Evolutionary conservation across 2,329 filamentous ascomycete genomes (phyloP), one percentile per base, ranked within the genome.

Genomic region (Aspergillus amoenus): DNA sequence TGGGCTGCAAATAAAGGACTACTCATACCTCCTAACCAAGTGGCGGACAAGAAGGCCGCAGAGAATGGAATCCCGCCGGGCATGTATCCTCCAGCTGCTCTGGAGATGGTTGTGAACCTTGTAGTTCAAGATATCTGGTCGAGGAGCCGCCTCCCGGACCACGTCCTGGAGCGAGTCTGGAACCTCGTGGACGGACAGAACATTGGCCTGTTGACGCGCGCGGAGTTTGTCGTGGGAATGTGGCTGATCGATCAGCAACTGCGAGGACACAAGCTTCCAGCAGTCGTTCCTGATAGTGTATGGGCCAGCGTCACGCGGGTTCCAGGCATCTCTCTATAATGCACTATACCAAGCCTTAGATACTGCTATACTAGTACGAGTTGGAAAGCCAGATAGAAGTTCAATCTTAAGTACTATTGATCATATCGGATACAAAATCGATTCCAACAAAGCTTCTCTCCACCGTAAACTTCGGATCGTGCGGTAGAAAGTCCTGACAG

Each of bases 191-290:
- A 74, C 59, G 66, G 68, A 13, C 69, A 72, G 56, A 62, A 64
- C 4, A 68, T 70, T 30, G 74, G 74, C 12, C 67, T 76, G 48
- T 61, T 80, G 27, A 70, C 68, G 17, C 68, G 73, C 54, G 77
- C 79, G 49, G 78, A 80, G 65, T 81, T 81, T 54, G 76, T 81
- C 48, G 78, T 81, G 41, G 79, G 79, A 22, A 73, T 80, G 68
- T 81, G 78, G 78, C 65, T 81, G 55, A 79, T 81, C 53, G 79
- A 81, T 64, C 77, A 80, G 64, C 70, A 73, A 57, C 60, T 81
- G 44, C 78, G 76, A 60, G 79, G 79, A 5, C 73, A 75, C 44
- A 81, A 80, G 60, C 66, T 80, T 40, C 79, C 79, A 2, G 64
- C 67, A 9, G 74, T 71, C 52, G 76, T 81, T 5, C 75, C 76